These are phyloP conservation scores for Coniochaeta sp. DNA, from an alignment of 2,329 filamentous ascomycete species.

Conservation along the genomic window DNA sequence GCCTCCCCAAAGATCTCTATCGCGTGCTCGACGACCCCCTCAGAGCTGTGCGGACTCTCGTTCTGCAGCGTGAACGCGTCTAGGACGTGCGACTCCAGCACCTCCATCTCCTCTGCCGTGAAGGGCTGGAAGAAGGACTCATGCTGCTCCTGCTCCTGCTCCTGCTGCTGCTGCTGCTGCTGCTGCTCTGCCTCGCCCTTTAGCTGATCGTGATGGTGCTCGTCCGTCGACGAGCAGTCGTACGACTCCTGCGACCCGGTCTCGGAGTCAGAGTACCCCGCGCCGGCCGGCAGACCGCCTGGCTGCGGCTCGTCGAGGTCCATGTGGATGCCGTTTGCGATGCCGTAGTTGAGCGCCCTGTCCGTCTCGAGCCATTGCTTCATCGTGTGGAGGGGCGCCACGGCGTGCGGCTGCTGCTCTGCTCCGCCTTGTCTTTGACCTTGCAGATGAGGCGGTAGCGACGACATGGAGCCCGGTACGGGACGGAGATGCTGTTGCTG, in stretches of 20 bases:
- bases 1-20: constrained; percentile 14
- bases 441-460: background rate
- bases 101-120: constrained; percentile 18
- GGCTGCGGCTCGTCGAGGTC: constrained; percentile 5
- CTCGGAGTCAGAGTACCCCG: constrained; percentile 5
- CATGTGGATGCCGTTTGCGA: background rate
- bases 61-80: constrained; percentile 23
- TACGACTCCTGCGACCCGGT: constrained; percentile 3
- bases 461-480: background rate
- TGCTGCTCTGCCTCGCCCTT: background rate
- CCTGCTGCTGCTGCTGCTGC: constrained; percentile 7
- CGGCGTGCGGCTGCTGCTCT: background rate
- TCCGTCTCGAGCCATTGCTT: background rate
- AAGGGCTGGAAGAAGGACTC: constrained; percentile 9
- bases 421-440: background rate
- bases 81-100: constrained; percentile 22
- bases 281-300: constrained; percentile 1
- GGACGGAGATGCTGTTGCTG: background rate
- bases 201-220: constrained; percentile 1
- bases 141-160: constrained; percentile 3
- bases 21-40: constrained; percentile 14
- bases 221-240: background rate
- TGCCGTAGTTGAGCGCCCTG: background rate
- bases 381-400: background rate
- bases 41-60: constrained; percentile 11